phyloP scores from a whole-genome alignment of 1,284 basidiomycete species.

The Inonotus hispidus region DNA sequence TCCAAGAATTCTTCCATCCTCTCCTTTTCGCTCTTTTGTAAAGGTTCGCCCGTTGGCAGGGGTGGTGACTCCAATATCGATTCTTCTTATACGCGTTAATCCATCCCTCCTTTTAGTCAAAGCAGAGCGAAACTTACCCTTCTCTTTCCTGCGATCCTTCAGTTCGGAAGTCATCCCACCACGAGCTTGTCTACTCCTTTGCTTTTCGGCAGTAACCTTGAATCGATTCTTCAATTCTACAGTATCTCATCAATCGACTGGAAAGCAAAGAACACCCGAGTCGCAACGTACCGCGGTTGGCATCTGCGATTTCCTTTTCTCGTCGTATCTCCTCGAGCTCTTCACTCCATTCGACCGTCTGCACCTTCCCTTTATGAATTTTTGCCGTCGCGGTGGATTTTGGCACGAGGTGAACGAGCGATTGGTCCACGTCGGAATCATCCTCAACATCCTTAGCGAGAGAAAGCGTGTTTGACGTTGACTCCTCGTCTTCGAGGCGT shows the following conservation, averaged over 20 bases:
- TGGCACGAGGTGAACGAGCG: slow-evolving; percentile 46
- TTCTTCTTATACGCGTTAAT: neutral
- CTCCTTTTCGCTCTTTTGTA: slow-evolving; percentile 42
- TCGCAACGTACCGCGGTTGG: slow-evolving; percentile 51
- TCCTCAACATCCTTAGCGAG: slow-evolving; percentile 34
- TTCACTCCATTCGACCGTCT: slow-evolving; percentile 61
- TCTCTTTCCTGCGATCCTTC: slow-evolving; percentile 3
- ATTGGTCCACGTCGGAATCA: slow-evolving; percentile 54
- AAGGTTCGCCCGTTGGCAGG: slow-evolving; percentile 34
- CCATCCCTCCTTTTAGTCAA: neutral
- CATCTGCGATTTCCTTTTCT: slow-evolving; percentile 68
- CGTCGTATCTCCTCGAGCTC: slow-evolving; percentile 56
- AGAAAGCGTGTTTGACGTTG: slow-evolving; percentile 25
- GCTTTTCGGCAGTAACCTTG: slow-evolving; percentile 49
- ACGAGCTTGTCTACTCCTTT: slow-evolving; percentile 23
- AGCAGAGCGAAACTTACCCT: neutral
- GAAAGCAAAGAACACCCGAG: neutral
- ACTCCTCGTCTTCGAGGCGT: slow-evolving; percentile 38
- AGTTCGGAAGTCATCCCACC: neutral
- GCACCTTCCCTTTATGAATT: slow-evolving; percentile 51
- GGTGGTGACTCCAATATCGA: slow-evolving; percentile 47
- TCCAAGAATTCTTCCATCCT: slow-evolving; percentile 73
- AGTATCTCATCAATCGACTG: neutral
- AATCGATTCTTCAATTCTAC: slow-evolving; percentile 67
- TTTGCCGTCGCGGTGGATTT: slow-evolving; percentile 20